A percentile compares a stretch with the other conserved stretches of the same genome.
phyloP scores from a whole-genome alignment of 2,329 filamentous ascomycete genomes.

The Chrysoporthe austroafricana region DNA sequence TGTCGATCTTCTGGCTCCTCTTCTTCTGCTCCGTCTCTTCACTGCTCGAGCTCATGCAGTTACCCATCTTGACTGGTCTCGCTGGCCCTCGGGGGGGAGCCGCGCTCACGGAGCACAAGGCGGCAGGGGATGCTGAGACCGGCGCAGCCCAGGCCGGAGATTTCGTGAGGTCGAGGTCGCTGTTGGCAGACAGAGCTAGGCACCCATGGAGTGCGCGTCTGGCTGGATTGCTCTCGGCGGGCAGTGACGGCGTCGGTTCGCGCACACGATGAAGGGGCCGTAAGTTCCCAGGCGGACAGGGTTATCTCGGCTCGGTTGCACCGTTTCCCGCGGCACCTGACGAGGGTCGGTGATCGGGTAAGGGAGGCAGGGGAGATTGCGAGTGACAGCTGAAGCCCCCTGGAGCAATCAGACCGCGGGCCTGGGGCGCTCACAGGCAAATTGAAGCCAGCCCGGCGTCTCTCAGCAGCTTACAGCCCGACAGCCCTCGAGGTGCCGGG shows the following conservation, averaged over 20 bases:
- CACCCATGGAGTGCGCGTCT: conserved; percentile 23
- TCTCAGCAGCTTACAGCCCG: conserved; percentile 2
- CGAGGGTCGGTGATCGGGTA: conserved; percentile 10
- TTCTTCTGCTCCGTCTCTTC: conserved; percentile 94
- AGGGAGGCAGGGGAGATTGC: conserved; percentile 10
- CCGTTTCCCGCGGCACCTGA: conserved; percentile 17
- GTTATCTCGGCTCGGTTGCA: conserved; percentile 15
- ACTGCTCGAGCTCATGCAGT: conserved; percentile 86
- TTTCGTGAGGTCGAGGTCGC: conserved; percentile 12
- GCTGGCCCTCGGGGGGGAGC: conserved; percentile 27
- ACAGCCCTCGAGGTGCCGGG: conserved; percentile 13
- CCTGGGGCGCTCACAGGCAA: conserved; percentile 21
- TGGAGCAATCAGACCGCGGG: conserved; percentile 16
- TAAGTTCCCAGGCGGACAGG: background rate
- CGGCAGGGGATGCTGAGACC: conserved; percentile 5
- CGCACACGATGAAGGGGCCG: background rate
- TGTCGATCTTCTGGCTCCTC: conserved; percentile 94
- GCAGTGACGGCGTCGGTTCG: conserved; percentile 5
- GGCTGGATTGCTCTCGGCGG: conserved; percentile 5
- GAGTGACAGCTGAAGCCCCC: conserved; percentile 12
- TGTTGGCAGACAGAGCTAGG: conserved; percentile 18
- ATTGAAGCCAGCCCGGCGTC: conserved; percentile 11
- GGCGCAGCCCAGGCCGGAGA: conserved; percentile 19
- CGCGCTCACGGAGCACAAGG: conserved; percentile 26
- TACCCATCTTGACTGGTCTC: conserved; percentile 70